Evolutionary conservation across 805 yeast genomes (phyloP), one percentile per base, ranked within the genome.

Genomic region (Candida schatavii): DNA sequence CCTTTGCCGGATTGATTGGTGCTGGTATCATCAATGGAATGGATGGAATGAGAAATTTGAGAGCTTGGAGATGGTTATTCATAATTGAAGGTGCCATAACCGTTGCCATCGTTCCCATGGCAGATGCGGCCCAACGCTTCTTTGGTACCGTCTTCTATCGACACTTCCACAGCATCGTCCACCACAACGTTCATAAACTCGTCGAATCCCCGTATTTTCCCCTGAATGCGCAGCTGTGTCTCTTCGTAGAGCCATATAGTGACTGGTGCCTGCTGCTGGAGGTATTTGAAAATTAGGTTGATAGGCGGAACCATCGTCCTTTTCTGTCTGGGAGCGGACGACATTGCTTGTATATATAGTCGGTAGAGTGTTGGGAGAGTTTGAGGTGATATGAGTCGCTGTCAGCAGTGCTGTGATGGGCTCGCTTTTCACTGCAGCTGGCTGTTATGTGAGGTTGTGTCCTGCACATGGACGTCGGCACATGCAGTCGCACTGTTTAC

Each of bases 181-280:
- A 78, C 48, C 17, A 78, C 82, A 9, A 78, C 66, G 58, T 93
- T 93, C 99, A 93, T 95, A 56, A 90, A 91, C 67, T 95, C 99
- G 62, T 93, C 99, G 63, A 95, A 91, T 1, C 99, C 99, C 46
- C 83, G 73, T 23, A 93, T 82, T 46, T 75, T 78, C 1, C 99
- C 99, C 51, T 85, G 86, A 23, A 91, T 77, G 49, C 95, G 73
- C 49, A 75, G 72, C 17, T 80, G 81, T 0, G 82, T 76, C 61
- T 93, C 97, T 55, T 93, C 98, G 50, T 75, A 89, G 9, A 93
- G 70, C 97, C 97, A 91, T 27, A 93, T 79, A 5, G 83, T 78
- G 26, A 93, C 97, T 15, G 71, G 66, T 1, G 85, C 69, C 52
- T 87, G 91, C 52, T 85, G 85, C 61, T 90, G 97, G 47, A 91